Conservation (phyloP, 305 asterid genomes). For the Fraxinus xanthoxyloides region DNA sequence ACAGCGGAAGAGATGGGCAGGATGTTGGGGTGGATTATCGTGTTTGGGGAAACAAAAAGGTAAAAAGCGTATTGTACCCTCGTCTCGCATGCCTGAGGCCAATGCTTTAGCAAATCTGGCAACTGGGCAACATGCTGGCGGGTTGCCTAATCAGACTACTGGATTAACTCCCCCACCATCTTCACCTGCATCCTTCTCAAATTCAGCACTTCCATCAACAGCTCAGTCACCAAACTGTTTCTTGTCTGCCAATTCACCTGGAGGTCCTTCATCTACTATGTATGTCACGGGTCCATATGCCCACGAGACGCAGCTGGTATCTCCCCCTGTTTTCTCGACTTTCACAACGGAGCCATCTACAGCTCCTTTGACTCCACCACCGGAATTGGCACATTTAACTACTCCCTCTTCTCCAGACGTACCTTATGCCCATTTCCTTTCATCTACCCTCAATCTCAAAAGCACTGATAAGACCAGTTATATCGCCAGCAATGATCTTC, state of each 20-base stretch:
- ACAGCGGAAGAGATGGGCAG: conserved; percentile 90
- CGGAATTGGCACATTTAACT: conserved; percentile 89
- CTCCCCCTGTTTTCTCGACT: conserved; percentile 96
- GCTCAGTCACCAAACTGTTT: conserved; percentile 88
- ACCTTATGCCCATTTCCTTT: conserved; percentile 89
- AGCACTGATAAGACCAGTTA: conserved; percentile 35
- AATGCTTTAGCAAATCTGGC: conserved; percentile 57
- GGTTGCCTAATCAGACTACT: conserved; percentile 61
- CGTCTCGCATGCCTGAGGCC: conserved; percentile 76
- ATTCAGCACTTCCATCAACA: conserved; percentile 82
- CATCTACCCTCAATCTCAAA: conserved; percentile 59
- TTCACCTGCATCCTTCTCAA: conserved; percentile 94
- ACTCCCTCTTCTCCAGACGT: conserved; percentile 99
- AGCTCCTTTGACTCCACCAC: conserved; percentile 96
- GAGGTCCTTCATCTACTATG: conserved; percentile 80
- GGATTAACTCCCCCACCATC: conserved; percentile 85
- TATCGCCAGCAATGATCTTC: conserved; percentile 55
- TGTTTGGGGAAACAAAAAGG: conserved; percentile 84
- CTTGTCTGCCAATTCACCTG: conserved; percentile 81
- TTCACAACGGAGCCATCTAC: conserved; percentile 97
- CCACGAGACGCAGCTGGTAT: conserved; percentile 86
- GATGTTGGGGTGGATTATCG: conserved; percentile 83
- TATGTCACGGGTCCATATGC: conserved; percentile 94
- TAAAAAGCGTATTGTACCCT: conserved; percentile 87
- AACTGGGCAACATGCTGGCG: conserved; percentile 65